These are phyloP conservation scores for Solanum etuberosum DNA, from an alignment of 257 asterid genomes.

Conservation along the genomic window DNA sequence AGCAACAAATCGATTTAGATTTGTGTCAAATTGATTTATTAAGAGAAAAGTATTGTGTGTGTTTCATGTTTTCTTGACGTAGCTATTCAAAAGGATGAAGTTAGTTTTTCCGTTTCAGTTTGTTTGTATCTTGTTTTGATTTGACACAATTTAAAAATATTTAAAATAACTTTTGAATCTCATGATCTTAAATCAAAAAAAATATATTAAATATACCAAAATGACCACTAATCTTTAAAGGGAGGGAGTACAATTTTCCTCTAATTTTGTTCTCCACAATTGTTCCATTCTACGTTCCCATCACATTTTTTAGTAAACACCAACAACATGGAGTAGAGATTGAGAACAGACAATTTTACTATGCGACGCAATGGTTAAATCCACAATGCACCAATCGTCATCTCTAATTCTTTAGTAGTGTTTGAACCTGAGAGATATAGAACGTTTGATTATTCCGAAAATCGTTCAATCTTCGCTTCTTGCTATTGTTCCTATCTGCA, in stretches of 20 bases:
- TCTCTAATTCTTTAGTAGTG: not conserved
- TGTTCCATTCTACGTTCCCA: not conserved
- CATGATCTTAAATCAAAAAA: not conserved
- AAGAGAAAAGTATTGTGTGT: not conserved
- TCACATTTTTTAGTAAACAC: not conserved
- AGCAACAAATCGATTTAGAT: not conserved
- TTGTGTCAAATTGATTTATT: fast-evolving
- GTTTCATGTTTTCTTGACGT: not conserved
- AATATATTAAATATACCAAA: not conserved
- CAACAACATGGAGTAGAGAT: not conserved
- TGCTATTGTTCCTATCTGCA: constrained; percentile 3
- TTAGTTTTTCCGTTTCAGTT: too few relatives aligned
- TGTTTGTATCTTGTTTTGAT: not conserved
- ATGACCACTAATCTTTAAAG: too few relatives aligned
- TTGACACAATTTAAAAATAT: too few relatives aligned
- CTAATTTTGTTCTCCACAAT: not conserved
- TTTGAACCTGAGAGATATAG: not conserved
- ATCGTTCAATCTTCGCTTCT: constrained; percentile 24
- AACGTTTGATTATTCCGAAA: not conserved
- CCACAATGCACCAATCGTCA: not conserved
- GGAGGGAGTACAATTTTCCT: not conserved
- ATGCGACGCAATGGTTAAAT: not conserved
- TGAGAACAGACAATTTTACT: too few relatives aligned
- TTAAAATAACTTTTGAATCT: too few relatives aligned
- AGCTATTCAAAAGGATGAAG: not conserved